A percentile compares a stretch with the other conserved stretches of the same genome.
Evolutionary conservation across 2,329 filamentous ascomycete genomes (phyloP).

Genomic region (Fusarium sp.): DNA sequence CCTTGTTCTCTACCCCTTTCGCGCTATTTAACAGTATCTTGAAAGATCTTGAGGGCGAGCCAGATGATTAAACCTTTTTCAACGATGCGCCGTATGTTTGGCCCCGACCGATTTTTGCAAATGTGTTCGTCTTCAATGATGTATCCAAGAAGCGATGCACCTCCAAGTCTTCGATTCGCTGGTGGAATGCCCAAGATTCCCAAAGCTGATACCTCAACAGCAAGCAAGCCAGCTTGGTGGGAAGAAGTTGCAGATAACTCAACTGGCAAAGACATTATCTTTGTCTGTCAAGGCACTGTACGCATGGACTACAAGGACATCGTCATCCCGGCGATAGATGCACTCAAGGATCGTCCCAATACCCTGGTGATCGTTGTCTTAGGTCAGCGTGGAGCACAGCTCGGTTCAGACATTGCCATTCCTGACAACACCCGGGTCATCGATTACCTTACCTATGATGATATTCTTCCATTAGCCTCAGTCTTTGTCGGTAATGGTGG

Average conservation of each 20-base stretch:
- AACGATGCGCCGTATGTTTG: constrained; percentile 11
- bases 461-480: neutral
- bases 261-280: constrained; percentile 7
- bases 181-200: neutral
- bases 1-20: too few relatives aligned
- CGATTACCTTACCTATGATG: constrained; percentile 1
- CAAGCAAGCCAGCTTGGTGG: neutral
- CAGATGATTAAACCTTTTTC: neutral
- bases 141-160: constrained; percentile 21
- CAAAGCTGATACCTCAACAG: too few relatives aligned
- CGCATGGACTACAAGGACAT: constrained; percentile 16
- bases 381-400: neutral
- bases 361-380: neutral
- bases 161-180: constrained; percentile 2
- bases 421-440: neutral
- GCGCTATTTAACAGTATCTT: neutral
- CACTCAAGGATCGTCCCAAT: constrained; percentile 10
- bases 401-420: neutral
- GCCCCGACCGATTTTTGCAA: constrained; percentile 14
- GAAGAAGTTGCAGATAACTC: neutral
- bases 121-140: constrained; percentile 13
- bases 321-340: constrained; percentile 5
- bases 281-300: constrained; percentile 21
- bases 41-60: neutral
- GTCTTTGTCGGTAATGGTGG: constrained; percentile 10